Evolutionary conservation across 805 yeast species (phyloP), one percentile per base, ranked within the genome.

Genomic region (Cyberlindnera euphorbiiphila): DNA sequence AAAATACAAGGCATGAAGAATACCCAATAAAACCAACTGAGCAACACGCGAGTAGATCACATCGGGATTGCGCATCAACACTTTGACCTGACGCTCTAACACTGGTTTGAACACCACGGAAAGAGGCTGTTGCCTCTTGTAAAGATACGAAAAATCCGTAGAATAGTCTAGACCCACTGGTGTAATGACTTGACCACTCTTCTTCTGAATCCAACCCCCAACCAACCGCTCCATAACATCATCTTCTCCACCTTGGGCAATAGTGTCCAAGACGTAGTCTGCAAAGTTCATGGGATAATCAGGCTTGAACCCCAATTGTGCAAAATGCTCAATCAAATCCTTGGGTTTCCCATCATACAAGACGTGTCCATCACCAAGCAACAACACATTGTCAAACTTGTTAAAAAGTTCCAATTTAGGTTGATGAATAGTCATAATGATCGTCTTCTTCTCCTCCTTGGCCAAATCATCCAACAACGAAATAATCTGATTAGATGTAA

Each of bases 351-450:
- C 93, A 57, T 81, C 76, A 54, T 74, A 87, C 4, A 81, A 78
- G 9, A 51, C 40, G n/a, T 46, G 35, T 9, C 56, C 56, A 27
- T 43, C 41, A 9, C 52, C 52, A 8, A 14, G 78, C 76, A 13
- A 77, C 54, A 7, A 91, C 89, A 28, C 89, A 85, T 56, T 78
- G 5, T 87, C 91, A 64, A 87, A 85, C 39, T 63, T 63, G 13
- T 67, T 57, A 51, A 83, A 78, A 47, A 84, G 61, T 41, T 76
- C 83, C 21, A 75, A 72, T 46, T 85, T 74, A 1, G 96, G 95
- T 52, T 86, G 96, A 58, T 86, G 95, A 35, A 87, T 84, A 0
- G 95, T 85, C 37, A 81, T 57, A 17, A 86, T 72, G 8, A 87
- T 70, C 0, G 95, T 84, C 10, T 79, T 76, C 6, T 80, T 76